A percentile compares a stretch with the other conserved stretches of the same genome.
Evolutionary conservation across 2,329 filamentous ascomycete species (phyloP).

Genomic region (Fusarium sp.): DNA sequence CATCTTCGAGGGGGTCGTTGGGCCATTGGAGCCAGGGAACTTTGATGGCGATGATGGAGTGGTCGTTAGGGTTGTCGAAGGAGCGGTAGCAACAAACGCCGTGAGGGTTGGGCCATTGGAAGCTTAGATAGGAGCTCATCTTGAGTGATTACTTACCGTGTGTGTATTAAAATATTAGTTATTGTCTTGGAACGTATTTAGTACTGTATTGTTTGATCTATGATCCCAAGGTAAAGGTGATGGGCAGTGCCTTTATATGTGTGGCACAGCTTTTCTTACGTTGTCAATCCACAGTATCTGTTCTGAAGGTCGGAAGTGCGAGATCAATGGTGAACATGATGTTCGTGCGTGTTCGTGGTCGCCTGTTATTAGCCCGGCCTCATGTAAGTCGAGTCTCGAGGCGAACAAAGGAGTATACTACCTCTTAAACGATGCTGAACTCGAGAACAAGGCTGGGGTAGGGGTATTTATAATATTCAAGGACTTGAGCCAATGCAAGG

Average conservation of each 20-base stretch:
- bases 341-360: background rate
- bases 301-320: background rate
- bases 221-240: background rate
- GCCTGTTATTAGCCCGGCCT: background rate
- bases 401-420: background rate
- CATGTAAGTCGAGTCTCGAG: background rate
- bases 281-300: background rate
- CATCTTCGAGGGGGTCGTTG: background rate
- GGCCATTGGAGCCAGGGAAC: slow-evolving; percentile 29
- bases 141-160: background rate
- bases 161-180: background rate
- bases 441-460: rapidly evolving
- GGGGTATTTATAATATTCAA: too few relatives aligned
- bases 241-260: background rate
- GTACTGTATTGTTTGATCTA: background rate
- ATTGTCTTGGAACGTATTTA: background rate
- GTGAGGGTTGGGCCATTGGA: slow-evolving; percentile 6
- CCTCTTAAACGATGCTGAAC: background rate
- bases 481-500: too few relatives aligned
- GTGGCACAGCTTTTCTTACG: background rate
- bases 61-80: slow-evolving; percentile 10
- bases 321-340: background rate
- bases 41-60: slow-evolving; percentile 5
- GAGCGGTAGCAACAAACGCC: slow-evolving; percentile 4
- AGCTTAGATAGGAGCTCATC: slow-evolving; percentile 6